Conservation (phyloP, 768 basidiomycete species). For the Trametes sanguinea region DNA sequence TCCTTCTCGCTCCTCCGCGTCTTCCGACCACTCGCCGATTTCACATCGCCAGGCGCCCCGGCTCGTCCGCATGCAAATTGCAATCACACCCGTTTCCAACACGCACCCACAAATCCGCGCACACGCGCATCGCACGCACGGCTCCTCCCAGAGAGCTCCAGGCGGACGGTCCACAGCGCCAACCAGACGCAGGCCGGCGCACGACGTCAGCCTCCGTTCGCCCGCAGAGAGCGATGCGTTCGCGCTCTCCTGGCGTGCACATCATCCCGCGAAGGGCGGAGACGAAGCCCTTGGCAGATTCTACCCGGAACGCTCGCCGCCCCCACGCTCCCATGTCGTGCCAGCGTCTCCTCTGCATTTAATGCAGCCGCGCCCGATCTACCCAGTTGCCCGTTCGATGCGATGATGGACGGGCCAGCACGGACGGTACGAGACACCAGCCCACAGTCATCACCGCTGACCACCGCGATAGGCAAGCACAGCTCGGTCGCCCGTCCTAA, state of each 20-base stretch:
- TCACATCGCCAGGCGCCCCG: neutral
- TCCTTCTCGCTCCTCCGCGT: neutral
- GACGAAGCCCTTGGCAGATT: neutral
- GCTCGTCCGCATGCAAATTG: too few species aligned
- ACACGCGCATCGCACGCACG: neutral
- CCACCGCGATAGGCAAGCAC: constrained; percentile 19
- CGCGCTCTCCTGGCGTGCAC: constrained; percentile 1
- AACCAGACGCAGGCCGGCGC: too few species aligned
- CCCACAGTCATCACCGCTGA: constrained; percentile 10
- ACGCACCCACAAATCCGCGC: neutral
- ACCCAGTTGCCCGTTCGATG: too few species aligned
- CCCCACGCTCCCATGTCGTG: neutral
- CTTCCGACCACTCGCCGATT: neutral
- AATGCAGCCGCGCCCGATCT: too few species aligned
- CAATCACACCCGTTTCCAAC: neutral
- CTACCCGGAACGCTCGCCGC: neutral
- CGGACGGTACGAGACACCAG: too few species aligned
- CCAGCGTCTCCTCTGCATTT: neutral
- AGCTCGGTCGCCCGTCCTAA: neutral
- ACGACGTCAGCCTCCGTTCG: neutral
- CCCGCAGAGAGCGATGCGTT: neutral
- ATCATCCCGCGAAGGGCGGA: constrained; percentile 23
- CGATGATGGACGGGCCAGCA: too few species aligned
- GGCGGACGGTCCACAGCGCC: too few species aligned
- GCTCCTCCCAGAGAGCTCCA: too few species aligned